A percentile compares a stretch with the other conserved stretches of the same genome.
Evolutionary conservation across 306 rosid genomes (phyloP).

Genomic region (Hippophae gyantsensis): DNA sequence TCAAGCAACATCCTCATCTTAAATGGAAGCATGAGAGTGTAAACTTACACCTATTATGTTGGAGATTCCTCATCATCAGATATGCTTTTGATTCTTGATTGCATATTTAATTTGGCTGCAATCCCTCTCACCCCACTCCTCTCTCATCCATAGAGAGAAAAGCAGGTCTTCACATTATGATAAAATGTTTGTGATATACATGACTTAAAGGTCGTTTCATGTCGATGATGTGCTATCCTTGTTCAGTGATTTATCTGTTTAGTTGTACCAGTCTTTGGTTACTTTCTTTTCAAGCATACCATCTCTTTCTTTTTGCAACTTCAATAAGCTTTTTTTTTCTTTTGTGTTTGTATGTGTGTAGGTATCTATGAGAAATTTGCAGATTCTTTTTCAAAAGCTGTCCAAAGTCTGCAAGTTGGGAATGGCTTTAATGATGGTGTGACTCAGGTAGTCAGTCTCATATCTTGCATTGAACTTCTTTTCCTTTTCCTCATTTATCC

Average conservation of each 20-base stretch:
- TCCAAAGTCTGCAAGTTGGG: constrained; percentile 79
- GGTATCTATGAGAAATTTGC: constrained; percentile 85
- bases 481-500: constrained; percentile 2
- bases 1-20: not conserved
- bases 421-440: constrained; percentile 89
- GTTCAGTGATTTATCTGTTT: too few relatives aligned
- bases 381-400: constrained; percentile 59
- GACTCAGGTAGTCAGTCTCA: constrained; percentile 47
- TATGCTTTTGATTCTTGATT: not conserved
- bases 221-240: too few relatives aligned
- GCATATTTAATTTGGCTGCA: not conserved
- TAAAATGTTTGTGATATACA: too few relatives aligned
- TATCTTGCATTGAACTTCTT: constrained; percentile 12
- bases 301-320: not conserved
- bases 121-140: not conserved
- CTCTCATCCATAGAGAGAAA: too few relatives aligned
- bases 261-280: not conserved
- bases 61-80: not conserved
- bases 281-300: not conserved
- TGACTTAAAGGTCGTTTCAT: too few relatives aligned
- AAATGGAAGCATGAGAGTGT: not conserved
- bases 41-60: constrained; percentile 3
- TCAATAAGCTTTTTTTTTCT: not conserved
- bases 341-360: constrained; percentile 12
- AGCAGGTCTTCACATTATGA: too few relatives aligned